Percentiles rank a stretch among this genome's conserved stretches.
Conservation (phyloP, 2,329 filamentous ascomycete species). For the Didymella keratinophila region DNA sequence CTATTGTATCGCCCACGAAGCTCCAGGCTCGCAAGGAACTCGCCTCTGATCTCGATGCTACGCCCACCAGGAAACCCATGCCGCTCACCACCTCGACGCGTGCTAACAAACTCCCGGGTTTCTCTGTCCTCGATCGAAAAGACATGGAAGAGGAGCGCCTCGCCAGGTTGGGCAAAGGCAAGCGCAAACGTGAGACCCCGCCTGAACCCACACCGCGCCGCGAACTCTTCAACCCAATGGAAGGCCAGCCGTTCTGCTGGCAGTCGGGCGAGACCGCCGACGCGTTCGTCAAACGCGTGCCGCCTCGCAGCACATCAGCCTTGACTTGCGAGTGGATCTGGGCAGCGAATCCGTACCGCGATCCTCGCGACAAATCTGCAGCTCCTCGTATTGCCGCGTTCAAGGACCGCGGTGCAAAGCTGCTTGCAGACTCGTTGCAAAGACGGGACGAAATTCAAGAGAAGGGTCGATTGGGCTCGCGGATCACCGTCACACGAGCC, state of each 20-base stretch:
- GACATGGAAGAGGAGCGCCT: conserved; percentile 27
- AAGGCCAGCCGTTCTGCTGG: conserved; percentile 63
- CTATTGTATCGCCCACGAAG: conserved; percentile 24
- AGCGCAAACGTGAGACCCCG: conserved; percentile 24
- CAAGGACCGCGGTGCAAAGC: conserved; percentile 61
- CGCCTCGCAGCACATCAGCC: conserved; percentile 64
- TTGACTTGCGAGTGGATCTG: conserved; percentile 72
- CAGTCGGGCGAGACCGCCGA: conserved; percentile 70
- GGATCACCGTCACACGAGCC: conserved; percentile 48
- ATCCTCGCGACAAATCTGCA: conserved; percentile 43
- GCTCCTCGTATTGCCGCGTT: conserved; percentile 59
- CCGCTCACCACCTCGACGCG: conserved; percentile 6
- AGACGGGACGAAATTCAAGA: conserved; percentile 60
- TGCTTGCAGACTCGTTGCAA: conserved; percentile 60
- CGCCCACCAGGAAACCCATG: conserved; percentile 19
- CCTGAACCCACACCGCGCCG: conserved; percentile 15
- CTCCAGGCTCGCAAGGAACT: conserved; percentile 2
- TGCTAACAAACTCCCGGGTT: conserved; percentile 14
- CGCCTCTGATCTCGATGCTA: conserved; percentile 8
- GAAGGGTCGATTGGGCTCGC: conserved; percentile 59
- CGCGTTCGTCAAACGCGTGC: conserved; percentile 72
- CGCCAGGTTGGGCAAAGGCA: conserved; percentile 15
- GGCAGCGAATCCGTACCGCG: conserved; percentile 68
- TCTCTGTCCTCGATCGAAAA: conserved; percentile 19
- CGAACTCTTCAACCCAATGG: conserved; percentile 62